These are phyloP conservation scores for Hypoxylon sp. DNA, from an alignment of 2,329 filamentous ascomycete species.

Conservation along the genomic window DNA sequence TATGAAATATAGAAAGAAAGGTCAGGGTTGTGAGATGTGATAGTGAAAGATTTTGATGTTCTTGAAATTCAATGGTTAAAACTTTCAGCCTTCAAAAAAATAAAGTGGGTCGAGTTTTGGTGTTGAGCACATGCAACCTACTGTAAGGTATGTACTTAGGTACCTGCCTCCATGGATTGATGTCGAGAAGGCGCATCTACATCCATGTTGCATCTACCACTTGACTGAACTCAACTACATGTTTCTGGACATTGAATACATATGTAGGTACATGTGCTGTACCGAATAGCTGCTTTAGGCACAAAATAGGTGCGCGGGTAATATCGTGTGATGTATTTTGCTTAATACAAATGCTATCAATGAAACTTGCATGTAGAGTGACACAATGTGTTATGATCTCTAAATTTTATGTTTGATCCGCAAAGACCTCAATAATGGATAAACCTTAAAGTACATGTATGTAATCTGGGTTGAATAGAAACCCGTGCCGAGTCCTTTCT, in stretches of 20 bases:
- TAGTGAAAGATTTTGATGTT: background rate
- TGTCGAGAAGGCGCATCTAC: background rate
- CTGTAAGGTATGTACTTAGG: constrained; percentile 4
- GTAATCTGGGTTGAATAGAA: background rate
- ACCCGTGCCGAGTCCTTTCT: background rate
- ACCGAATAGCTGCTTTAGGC: too few relatives aligned
- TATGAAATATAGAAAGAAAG: background rate
- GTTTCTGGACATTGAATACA: background rate
- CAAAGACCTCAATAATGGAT: background rate
- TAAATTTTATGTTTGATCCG: background rate
- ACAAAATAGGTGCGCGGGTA: too few relatives aligned
- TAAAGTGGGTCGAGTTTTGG: constrained; percentile 23
- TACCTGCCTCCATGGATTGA: background rate
- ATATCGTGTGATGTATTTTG: too few relatives aligned
- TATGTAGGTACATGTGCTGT: too few relatives aligned
- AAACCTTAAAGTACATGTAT: background rate
- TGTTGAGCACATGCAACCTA: background rate
- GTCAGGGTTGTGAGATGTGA: background rate
- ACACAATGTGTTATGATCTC: background rate
- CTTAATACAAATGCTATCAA: too few relatives aligned
- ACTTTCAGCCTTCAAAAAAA: constrained; percentile 23
- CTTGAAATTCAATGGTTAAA: constrained; percentile 4
- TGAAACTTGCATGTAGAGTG: too few relatives aligned
- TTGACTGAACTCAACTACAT: too few relatives aligned
- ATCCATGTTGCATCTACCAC: background rate